A percentile compares a stretch with the other conserved stretches of the same genome.
Evolutionary conservation across 148 eudicot genomes (phyloP).

Genomic region (Chenopodium quinoa): DNA sequence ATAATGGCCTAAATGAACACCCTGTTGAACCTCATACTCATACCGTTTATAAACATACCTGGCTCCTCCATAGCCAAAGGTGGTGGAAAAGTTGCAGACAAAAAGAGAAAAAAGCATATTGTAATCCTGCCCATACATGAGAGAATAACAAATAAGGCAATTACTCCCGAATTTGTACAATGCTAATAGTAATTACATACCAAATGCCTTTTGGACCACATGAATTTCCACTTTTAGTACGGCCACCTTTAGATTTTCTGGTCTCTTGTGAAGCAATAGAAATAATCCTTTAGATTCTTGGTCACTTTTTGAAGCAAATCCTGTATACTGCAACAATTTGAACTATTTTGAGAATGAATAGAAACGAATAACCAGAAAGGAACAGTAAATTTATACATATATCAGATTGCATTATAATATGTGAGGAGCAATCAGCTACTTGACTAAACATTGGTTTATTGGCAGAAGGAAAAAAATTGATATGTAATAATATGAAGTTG

Average conservation of each 20-base stretch:
- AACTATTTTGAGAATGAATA: no score
- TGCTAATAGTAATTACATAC: not conserved
- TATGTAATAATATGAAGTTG: no score
- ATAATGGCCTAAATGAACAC: not conserved
- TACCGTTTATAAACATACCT: not conserved
- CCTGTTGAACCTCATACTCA: constrained; percentile 1
- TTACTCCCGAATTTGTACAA: not conserved
- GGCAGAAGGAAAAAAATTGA: no score
- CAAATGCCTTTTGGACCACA: constrained; percentile 17
- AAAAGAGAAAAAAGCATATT: not conserved
- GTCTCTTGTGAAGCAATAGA: not conserved
- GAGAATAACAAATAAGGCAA: constrained; percentile 7
- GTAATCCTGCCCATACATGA: constrained; percentile 13
- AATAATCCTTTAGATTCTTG: not conserved
- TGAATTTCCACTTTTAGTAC: constrained; percentile 1
- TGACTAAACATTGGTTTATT: no score
- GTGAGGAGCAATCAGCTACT: no score
- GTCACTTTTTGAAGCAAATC: not conserved
- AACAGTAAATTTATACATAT: no score
- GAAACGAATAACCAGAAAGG: no score
- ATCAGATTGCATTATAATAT: no score
- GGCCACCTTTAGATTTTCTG: not conserved
- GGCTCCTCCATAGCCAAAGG: not conserved
- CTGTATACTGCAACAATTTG: no score
- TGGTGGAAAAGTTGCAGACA: not conserved